Evolutionary conservation across 148 eudicot genomes (phyloP).

Genomic region (Chenopodium album): DNA sequence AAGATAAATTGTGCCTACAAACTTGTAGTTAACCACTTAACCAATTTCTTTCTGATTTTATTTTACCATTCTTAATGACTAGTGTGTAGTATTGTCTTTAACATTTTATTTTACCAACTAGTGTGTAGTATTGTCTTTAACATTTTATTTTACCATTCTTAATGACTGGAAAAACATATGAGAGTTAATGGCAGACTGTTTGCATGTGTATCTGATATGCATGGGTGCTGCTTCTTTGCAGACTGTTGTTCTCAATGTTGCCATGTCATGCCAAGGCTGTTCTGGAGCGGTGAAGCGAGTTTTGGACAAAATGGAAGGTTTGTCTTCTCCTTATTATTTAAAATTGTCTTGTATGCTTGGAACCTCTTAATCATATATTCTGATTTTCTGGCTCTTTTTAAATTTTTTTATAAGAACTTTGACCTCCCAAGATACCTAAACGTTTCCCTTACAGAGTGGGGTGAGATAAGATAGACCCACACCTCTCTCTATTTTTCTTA

Average conservation of each 20-base stretch:
- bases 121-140: not conserved
- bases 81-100: not conserved
- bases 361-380: not conserved
- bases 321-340: slow-evolving; percentile 15
- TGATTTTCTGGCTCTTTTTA: not conserved
- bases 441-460: not conserved
- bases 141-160: not conserved
- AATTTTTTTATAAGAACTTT: not conserved
- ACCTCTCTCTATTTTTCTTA: not conserved
- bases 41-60: not conserved
- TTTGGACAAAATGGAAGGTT: slow-evolving; percentile 86
- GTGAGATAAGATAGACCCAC: not conserved
- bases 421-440: not conserved
- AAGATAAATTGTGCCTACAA: no score
- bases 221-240: slow-evolving; percentile 33
- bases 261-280: slow-evolving; percentile 90
- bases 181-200: not conserved
- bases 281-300: slow-evolving; percentile 86
- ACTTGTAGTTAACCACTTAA: not conserved
- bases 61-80: not conserved
- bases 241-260: slow-evolving; percentile 88
- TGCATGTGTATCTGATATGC: not conserved
- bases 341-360: slow-evolving; percentile 1
- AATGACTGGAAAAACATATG: not conserved
- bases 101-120: not conserved